A percentile compares a stretch with the other conserved stretches of the same genome.
phyloP scores from a whole-genome alignment of 805 yeast species.

The Saturnispora gosingensis region DNA sequence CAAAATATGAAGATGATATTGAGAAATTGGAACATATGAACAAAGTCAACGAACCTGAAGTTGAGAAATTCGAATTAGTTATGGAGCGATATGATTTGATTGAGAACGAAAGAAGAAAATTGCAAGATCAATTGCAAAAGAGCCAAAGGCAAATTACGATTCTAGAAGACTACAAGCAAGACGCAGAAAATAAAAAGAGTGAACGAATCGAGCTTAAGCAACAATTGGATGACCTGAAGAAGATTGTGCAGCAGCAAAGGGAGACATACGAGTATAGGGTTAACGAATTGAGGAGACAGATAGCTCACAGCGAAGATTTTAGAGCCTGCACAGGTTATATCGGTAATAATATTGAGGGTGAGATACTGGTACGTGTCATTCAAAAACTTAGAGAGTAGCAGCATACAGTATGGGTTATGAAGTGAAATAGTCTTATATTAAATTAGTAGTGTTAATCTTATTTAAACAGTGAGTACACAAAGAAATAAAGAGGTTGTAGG shows the following conservation, averaged over 20 bases:
- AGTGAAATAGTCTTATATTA: not conserved
- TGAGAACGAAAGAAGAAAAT: constrained; percentile 2
- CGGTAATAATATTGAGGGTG: constrained; percentile 3
- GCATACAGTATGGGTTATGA: not conserved
- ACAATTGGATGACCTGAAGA: not conserved
- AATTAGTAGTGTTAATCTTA: not conserved
- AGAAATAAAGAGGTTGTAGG: not conserved
- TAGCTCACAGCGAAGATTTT: not conserved
- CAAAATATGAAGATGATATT: not conserved
- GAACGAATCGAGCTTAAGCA: not conserved
- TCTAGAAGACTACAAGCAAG: not conserved
- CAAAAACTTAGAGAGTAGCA: not conserved
- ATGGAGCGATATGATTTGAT: not conserved
- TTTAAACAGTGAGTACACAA: not conserved
- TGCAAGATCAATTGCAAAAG: not conserved
- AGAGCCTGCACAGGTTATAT: not conserved
- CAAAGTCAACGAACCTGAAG: not conserved
- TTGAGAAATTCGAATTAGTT: not conserved
- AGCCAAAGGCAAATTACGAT: not conserved
- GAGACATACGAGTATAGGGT: not conserved
- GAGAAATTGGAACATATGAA: not conserved
- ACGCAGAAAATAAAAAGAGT: not conserved
- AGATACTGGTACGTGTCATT: not conserved
- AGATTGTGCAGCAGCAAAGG: not conserved
- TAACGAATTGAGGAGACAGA: not conserved